These are phyloP conservation scores for Kurtzmaniella cleridarum DNA, from an alignment of 805 yeast genomes.

Conservation along the genomic window DNA sequence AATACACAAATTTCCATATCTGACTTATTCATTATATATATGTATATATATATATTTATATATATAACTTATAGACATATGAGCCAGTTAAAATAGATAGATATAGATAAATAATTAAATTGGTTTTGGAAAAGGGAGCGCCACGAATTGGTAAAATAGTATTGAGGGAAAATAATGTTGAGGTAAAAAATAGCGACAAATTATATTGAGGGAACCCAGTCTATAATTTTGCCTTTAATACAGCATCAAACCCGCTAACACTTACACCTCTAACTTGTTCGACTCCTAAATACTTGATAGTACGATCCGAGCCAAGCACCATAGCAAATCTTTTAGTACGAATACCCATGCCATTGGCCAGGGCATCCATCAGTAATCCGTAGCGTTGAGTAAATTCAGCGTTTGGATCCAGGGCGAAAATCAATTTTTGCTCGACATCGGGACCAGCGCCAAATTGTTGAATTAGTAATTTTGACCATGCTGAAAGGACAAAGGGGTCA, in stretches of 20 bases:
- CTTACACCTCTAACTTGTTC: slow-evolving; percentile 29
- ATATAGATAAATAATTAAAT: too few species aligned
- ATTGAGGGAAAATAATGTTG: too few species aligned
- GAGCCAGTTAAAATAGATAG: too few species aligned
- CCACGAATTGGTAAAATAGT: too few species aligned
- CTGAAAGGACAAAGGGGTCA: slow-evolving; percentile 39
- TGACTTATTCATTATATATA: too few species aligned
- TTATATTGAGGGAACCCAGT: too few species aligned
- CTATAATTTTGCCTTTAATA: slow-evolving; percentile 31
- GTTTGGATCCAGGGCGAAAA: slow-evolving; percentile 37
- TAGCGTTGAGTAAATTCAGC: slow-evolving; percentile 26
- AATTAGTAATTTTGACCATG: slow-evolving; percentile 40
- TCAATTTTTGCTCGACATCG: slow-evolving; percentile 11
- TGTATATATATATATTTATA: too few species aligned
- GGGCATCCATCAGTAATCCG: slow-evolving; percentile 29
- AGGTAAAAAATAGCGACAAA: too few species aligned
- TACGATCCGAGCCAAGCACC: slow-evolving; percentile 21
- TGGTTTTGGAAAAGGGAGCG: too few species aligned
- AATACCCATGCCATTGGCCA: slow-evolving; percentile 31
- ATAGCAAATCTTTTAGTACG: slow-evolving; percentile 38
- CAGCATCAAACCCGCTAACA: slow-evolving; percentile 33
- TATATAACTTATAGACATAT: too few species aligned
- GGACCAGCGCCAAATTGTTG: slow-evolving; percentile 13
- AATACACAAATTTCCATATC: too few species aligned
- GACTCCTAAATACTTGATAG: slow-evolving; percentile 30